A percentile compares a stretch with the other conserved stretches of the same genome.
Conservation (phyloP, 1,284 basidiomycete species). For the Pseudozyma sp. region DNA sequence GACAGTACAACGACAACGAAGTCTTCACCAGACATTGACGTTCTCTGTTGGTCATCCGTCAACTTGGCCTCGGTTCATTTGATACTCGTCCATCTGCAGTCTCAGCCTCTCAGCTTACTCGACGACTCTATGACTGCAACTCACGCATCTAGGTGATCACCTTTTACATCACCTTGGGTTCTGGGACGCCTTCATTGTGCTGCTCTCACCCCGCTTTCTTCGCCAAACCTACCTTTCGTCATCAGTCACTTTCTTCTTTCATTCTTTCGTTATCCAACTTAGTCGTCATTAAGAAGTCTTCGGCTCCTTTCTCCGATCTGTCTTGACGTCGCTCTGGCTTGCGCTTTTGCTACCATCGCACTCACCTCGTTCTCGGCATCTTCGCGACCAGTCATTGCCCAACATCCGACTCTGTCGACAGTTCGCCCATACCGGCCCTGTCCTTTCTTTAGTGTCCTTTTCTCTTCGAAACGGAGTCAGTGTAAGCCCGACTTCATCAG, state of each 20-base stretch:
- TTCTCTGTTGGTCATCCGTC: background rate
- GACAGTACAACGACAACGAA: background rate
- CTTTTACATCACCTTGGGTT: slow-evolving; percentile 25
- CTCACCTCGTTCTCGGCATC: background rate
- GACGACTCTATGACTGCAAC: slow-evolving; percentile 38
- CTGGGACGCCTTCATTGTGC: slow-evolving; percentile 54
- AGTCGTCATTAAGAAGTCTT: background rate
- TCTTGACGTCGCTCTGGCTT: background rate
- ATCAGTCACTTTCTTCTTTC: background rate
- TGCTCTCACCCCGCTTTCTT: slow-evolving; percentile 31
- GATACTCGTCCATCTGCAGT: background rate
- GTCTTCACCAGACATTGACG: background rate
- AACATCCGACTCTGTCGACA: too few relatives aligned
- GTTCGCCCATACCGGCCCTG: background rate
- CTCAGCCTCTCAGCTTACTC: slow-evolving; percentile 8
- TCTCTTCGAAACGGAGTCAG: background rate
- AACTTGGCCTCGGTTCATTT: background rate
- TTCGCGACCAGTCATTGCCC: too few relatives aligned
- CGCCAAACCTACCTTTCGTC: background rate
- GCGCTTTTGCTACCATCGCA: background rate
- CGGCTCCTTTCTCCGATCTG: background rate
- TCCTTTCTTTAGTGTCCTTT: too few relatives aligned
- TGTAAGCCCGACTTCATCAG: slow-evolving; percentile 7
- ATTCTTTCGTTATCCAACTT: background rate
- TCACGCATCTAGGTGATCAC: slow-evolving; percentile 34